Evolutionary conservation across 495 filamentous ascomycete genomes (phyloP).

Genomic region (Tetracladium setigerum): DNA sequence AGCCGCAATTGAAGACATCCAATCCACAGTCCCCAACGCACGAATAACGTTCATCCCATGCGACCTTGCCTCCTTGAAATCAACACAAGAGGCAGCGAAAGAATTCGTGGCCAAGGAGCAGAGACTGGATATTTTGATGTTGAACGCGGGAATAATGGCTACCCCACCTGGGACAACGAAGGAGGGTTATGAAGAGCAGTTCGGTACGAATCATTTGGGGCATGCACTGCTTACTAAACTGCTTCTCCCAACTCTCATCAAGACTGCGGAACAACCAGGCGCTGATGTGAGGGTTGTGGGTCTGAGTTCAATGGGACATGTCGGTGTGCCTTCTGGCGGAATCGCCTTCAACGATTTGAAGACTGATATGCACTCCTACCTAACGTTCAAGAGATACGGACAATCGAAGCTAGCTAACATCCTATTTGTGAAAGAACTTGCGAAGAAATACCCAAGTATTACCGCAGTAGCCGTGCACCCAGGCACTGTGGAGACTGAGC

Average conservation of each 20-base stretch:
- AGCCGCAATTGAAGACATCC: slow-evolving; percentile 41
- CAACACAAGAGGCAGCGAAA: slow-evolving; percentile 12
- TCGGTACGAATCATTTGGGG: slow-evolving; percentile 63
- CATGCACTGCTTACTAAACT: slow-evolving; percentile 60
- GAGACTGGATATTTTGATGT: slow-evolving; percentile 51
- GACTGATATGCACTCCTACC: slow-evolving; percentile 25
- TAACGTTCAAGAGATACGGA: slow-evolving; percentile 46
- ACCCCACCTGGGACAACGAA: slow-evolving; percentile 34
- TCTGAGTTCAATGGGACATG: slow-evolving; percentile 28
- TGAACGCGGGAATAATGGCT: slow-evolving; percentile 65
- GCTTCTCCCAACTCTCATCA: slow-evolving; percentile 49
- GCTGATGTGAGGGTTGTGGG: slow-evolving; percentile 35
- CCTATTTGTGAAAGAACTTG: slow-evolving; percentile 51
- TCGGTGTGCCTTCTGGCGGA: slow-evolving; percentile 28
- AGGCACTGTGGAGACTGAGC: slow-evolving; percentile 40
- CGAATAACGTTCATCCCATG: slow-evolving; percentile 10
- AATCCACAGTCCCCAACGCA: slow-evolving; percentile 26
- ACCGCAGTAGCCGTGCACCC: slow-evolving; percentile 54
- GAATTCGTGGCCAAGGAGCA: not conserved
- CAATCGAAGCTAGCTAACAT: slow-evolving; percentile 65
- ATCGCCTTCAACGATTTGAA: slow-evolving; percentile 29
- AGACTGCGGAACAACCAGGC: slow-evolving; percentile 25
- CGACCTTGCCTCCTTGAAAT: slow-evolving; percentile 14
- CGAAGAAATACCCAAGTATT: slow-evolving; percentile 48
- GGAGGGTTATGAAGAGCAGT: slow-evolving; percentile 59